Evolutionary conservation across 805 yeast genomes (phyloP), one percentile per base, ranked within the genome.

Genomic region (Cyberlindnera bimundalis): DNA sequence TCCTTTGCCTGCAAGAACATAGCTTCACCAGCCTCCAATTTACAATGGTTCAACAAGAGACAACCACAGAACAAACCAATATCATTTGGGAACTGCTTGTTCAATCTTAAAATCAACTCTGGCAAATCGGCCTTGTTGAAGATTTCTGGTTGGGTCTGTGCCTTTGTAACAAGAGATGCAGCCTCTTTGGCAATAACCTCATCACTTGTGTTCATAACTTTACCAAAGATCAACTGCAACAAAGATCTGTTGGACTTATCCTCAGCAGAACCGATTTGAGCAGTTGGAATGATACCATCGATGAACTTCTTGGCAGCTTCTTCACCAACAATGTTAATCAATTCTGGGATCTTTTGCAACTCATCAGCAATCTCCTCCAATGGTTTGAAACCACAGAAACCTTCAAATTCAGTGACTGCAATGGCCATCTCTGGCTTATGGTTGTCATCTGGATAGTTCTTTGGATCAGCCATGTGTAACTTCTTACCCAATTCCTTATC

Each of bases 351-450:
- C 12, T 76, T 74, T 43, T 71, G 59, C 55, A 93, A 73, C 47
- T 86, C 79, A 33, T 69, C 69, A 35, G 81, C 81, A 52, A 93
- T 75, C 65, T 89, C 84, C 26, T 70, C 73, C 56, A 90, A 75
- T 16, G 99, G 99, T 61, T 93, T 83, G 71, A 93, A 93, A 0
- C 99, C 99, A 66, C 99, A 93, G 67, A 93, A 91, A 0, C 97
- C 98, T 70, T 93, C 98, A 56, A 93, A 93, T 46, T 79, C 86
- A 17, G 98, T 90, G 39, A 93, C 81, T 8, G 99, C 99, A 58
- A 93, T 79, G 37, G 99, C 98, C 99, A 93, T 93, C 66, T 93
- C 99, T n/a, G 99, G 99, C 71, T 93, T 93, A 68, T 93, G 99
- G 70, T 93, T 93, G 62, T 83, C 95, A 67, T 93, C 99, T 4